phyloP scores from a whole-genome alignment of 2,329 filamentous ascomycete genomes.

The Verticillium longisporum region DNA sequence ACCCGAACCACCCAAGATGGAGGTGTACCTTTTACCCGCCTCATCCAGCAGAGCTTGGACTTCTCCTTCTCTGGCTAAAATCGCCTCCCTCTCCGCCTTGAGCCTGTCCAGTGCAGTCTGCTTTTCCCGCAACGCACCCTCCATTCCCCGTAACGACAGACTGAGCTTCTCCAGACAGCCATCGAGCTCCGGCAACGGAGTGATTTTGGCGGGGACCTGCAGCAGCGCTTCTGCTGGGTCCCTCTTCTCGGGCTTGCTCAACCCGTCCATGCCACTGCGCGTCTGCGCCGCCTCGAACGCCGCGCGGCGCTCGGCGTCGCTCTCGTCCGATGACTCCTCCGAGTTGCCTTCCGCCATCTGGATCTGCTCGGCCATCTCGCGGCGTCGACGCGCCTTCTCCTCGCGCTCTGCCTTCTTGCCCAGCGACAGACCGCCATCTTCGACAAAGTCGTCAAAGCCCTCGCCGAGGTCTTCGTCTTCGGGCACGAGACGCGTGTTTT shows the following conservation, averaged over 20 bases:
- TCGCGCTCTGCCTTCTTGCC: slow-evolving; percentile 74
- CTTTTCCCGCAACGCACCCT: slow-evolving; percentile 54
- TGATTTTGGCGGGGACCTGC: slow-evolving; percentile 65
- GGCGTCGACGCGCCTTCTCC: slow-evolving; percentile 56
- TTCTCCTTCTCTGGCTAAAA: slow-evolving; percentile 65
- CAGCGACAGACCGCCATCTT: slow-evolving; percentile 73
- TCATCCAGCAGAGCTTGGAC: slow-evolving; percentile 77
- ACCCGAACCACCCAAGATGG: slow-evolving; percentile 25
- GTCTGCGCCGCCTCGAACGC: slow-evolving; percentile 87
- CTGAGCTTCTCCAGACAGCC: slow-evolving; percentile 61
- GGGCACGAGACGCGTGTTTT: slow-evolving; percentile 65
- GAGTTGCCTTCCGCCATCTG: slow-evolving; percentile 65
- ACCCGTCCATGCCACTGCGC: slow-evolving; percentile 74
- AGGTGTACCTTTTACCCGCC: slow-evolving; percentile 60
- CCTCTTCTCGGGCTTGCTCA: slow-evolving; percentile 41
- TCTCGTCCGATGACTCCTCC: slow-evolving; percentile 60
- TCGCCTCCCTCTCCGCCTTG: slow-evolving; percentile 59
- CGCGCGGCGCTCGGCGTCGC: slow-evolving; percentile 62
- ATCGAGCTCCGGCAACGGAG: slow-evolving; percentile 67
- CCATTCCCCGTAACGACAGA: slow-evolving; percentile 54
- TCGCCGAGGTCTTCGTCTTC: slow-evolving; percentile 93
- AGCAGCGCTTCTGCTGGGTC: slow-evolving; percentile 28
- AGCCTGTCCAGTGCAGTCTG: slow-evolving; percentile 59
- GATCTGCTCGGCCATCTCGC: slow-evolving; percentile 80
- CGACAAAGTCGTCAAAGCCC: slow-evolving; percentile 87